Conservation (phyloP, 257 asterid species). For the Solanum paucissectum region DNA sequence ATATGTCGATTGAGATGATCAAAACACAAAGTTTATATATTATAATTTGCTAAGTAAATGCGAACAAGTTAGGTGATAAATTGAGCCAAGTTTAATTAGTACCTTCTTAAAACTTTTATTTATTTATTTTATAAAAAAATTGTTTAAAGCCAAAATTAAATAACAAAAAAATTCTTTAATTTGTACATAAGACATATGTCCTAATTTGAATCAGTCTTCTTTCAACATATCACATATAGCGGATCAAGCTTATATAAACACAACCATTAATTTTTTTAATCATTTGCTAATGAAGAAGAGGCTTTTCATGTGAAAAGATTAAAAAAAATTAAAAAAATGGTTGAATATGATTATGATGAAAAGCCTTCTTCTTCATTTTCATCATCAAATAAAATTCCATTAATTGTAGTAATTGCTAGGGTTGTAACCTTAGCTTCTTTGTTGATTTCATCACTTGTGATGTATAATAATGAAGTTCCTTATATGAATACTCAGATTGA, state of each 20-base stretch:
- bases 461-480: neutral
- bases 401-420: neutral
- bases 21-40: neutral
- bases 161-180: neutral
- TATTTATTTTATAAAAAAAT: neutral
- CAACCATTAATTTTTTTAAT: neutral
- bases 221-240: neutral
- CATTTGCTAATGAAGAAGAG: neutral
- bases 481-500: too few species aligned
- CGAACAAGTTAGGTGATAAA: neutral
- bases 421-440: neutral
- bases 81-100: neutral
- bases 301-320: neutral
- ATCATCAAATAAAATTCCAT: neutral
- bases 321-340: too few species aligned
- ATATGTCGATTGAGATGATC: neutral
- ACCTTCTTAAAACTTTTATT: neutral
- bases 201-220: neutral
- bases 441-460: neutral
- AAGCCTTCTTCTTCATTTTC: neutral
- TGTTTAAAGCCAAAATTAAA: neutral
- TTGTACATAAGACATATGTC: neutral
- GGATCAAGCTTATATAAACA: neutral
- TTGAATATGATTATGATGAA: neutral
- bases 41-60: too few species aligned